phyloP scores from a whole-genome alignment of 345 rosid genomes.

The Hirschfeldia incana region DNA sequence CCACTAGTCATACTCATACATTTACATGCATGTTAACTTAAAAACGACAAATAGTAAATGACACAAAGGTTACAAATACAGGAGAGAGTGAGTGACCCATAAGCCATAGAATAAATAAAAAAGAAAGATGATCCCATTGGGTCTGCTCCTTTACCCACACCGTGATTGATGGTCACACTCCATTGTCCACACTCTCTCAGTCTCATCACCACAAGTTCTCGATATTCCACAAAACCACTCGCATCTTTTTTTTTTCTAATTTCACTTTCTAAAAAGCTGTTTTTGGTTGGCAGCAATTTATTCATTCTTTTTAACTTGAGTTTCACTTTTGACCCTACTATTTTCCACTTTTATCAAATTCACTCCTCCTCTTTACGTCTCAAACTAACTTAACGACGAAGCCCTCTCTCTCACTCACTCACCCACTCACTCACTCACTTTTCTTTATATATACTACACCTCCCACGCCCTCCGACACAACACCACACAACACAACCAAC shows the following conservation, averaged over 20 bases:
- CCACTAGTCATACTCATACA: not conserved
- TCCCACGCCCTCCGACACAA: not conserved
- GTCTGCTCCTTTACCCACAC: conserved; percentile 27
- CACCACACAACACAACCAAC: not conserved
- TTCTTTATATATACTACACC: not conserved
- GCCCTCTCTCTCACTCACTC: conserved; percentile 20
- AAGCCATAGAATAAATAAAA: not conserved
- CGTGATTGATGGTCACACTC: conserved; percentile 34
- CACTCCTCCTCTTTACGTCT: conserved; percentile 26
- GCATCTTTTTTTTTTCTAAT: not conserved
- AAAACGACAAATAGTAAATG: conserved; percentile 14
- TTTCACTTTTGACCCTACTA: conserved; percentile 21
- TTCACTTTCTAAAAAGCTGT: conserved; percentile 5
- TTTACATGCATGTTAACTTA: not conserved
- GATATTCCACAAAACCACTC: conserved; percentile 23
- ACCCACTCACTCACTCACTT: not conserved
- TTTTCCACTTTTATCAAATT: conserved; percentile 3
- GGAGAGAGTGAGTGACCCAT: conserved; percentile 14
- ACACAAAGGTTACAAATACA: not conserved
- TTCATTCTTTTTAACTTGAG: not conserved
- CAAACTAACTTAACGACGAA: conserved; percentile 43
- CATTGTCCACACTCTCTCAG: conserved; percentile 21
- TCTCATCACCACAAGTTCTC: conserved; percentile 25
- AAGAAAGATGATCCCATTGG: conserved; percentile 17
- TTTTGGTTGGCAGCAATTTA: not conserved